phyloP scores from a whole-genome alignment of 352 stramenopile species.

The Phytopythium aichiense region DNA sequence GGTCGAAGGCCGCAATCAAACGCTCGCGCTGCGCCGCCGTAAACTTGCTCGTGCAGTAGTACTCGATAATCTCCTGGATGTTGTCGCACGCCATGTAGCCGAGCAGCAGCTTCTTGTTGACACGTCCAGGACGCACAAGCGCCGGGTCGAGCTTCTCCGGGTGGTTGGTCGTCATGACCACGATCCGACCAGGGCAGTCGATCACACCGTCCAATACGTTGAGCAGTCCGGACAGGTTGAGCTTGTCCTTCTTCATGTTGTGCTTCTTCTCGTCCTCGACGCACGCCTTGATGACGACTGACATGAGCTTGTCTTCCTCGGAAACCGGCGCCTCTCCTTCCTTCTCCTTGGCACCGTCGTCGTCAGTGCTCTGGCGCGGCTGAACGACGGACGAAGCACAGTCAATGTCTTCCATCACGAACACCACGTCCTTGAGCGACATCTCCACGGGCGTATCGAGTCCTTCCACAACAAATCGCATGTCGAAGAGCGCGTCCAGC shows the following conservation, averaged over 20 bases:
- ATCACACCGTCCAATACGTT: constrained; percentile 92
- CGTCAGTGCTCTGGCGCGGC: constrained; percentile 13
- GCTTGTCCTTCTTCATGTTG: constrained; percentile 28
- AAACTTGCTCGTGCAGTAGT: constrained; percentile 47
- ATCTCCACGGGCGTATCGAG: constrained; percentile 66
- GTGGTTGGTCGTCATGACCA: constrained; percentile 94
- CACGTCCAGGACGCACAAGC: constrained; percentile 85
- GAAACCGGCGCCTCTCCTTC: background rate
- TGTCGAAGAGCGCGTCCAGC: constrained; percentile 78
- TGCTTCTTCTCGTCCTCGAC: no score
- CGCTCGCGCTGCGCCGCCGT: constrained; percentile 5
- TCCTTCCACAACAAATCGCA: constrained; percentile 54
- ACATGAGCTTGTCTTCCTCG: no score
- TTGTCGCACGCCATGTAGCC: constrained; percentile 33
- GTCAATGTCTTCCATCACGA: constrained; percentile 90
- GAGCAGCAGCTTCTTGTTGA: constrained; percentile 86
- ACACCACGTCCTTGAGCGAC: constrained; percentile 84
- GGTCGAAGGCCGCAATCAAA: constrained; percentile 11
- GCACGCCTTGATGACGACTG: no score
- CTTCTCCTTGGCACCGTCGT: background rate
- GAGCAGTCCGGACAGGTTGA: constrained; percentile 81
- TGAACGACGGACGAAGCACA: constrained; percentile 77
- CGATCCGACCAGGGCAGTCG: constrained; percentile 84
- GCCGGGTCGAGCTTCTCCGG: constrained; percentile 91
- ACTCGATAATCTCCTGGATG: constrained; percentile 51